Evolutionary conservation across 2,329 filamentous ascomycete species (phyloP), one percentile per base, ranked within the genome.

Genomic region (Fusarium tjaetaba): DNA sequence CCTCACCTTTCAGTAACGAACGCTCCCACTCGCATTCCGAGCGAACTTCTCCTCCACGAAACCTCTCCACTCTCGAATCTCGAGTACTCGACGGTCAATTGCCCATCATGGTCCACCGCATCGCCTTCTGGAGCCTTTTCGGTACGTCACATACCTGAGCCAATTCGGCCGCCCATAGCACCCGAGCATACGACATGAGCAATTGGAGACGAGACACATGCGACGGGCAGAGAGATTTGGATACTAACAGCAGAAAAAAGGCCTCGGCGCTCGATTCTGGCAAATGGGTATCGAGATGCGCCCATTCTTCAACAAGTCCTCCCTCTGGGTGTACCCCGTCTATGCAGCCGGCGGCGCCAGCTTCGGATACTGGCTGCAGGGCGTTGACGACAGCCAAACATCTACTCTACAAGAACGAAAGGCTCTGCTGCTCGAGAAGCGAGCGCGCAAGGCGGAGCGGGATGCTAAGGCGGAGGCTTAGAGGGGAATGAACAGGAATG

Each of bases 231-330:
- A 24, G 20, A 30, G n/a, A 49, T 36, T 30, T 16, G 28, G 32
- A 32, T 61, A 46, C 72, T 77, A 58, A 76, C 75, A 46, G 43
- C 32, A 34, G 24, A 20, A 43, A 49, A 32, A 55, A 99, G 96
- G 96, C 88, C 86, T 98, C 79, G 95, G 93, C 81, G 93, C 95
- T 81, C 94, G 96, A 79, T 90, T 96, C 84, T 98, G 95, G 94
- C 96, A 98, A 85, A 92, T 99, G 82, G 96, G 96, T 81, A 96
- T 99, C 83, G 95, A 99, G 87, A 97, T 97, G 95, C 94, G 95
- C 72, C 96, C 96, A 59, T 92, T 98, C 84, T 94, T 98, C 89
- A 92, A 93, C 85, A 90, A 88, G 80, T 88, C 92, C 81, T 93
- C 93, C 62, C 90, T 97, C 80, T 97, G 94, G 93, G 94, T 91